Conservation (phyloP, 306 rosid genomes). For the Phaseolus lunatus region DNA sequence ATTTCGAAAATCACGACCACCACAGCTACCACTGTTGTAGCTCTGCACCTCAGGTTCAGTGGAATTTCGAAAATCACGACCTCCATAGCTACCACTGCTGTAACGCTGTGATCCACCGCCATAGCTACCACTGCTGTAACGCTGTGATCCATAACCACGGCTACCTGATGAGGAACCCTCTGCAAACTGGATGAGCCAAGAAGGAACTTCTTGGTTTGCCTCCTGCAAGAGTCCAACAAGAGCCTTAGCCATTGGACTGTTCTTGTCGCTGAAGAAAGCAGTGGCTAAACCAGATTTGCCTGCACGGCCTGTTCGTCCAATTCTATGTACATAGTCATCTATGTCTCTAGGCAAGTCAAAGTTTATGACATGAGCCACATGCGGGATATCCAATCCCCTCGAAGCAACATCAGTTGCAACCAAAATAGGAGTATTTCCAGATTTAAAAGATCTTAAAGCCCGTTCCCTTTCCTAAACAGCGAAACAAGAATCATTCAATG, state of each 20-base stretch:
- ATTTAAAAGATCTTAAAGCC: conserved; percentile 72
- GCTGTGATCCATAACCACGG: conserved; percentile 46
- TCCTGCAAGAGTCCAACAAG: conserved; percentile 70
- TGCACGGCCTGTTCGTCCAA: conserved; percentile 88
- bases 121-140: conserved; percentile 55
- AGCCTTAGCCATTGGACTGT: conserved; percentile 61
- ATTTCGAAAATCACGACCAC: conserved; percentile 70
- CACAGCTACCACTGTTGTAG: conserved; percentile 58
- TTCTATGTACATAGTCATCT: conserved; percentile 81
- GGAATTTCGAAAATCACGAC: no score
- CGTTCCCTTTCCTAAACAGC: conserved; percentile 74
- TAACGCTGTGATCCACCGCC: no score
- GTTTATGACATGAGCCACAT: conserved; percentile 77
- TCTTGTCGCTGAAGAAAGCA: conserved; percentile 74
- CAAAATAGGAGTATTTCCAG: conserved; percentile 69
- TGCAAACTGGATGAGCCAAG: conserved; percentile 69
- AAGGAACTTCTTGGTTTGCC: conserved; percentile 74
- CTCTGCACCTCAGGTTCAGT: no score
- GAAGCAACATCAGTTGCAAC: conserved; percentile 93
- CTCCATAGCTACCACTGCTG: no score
- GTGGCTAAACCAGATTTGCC: conserved; percentile 86
- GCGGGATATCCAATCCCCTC: conserved; percentile 81
- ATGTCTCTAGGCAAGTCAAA: conserved; percentile 81
- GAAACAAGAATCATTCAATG: background rate
- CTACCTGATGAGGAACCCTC: conserved; percentile 42